These are phyloP conservation scores for Dictyostelium citrinum DNA, from an alignment of 78 protist species.

Conservation along the genomic window DNA sequence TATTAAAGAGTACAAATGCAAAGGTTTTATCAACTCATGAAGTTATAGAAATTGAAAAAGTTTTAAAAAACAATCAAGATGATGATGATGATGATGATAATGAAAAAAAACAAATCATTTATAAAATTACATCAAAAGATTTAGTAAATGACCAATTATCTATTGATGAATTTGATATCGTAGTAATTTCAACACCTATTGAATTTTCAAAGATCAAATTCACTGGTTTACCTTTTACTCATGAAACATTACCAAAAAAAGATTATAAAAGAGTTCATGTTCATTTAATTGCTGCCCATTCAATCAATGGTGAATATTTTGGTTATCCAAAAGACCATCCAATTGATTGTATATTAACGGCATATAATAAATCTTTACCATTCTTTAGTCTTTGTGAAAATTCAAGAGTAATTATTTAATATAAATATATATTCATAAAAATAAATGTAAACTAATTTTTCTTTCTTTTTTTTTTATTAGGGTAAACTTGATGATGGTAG, in stretches of 20 bases:
- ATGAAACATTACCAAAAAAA: not conserved
- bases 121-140: not conserved
- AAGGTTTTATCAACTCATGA: not conserved
- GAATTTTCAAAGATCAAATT: constrained; percentile 30
- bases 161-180: constrained; percentile 28
- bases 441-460: no score
- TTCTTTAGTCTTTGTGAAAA: constrained; percentile 45
- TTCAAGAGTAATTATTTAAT: constrained; percentile 17
- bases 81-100: not conserved
- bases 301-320: constrained; percentile 19
- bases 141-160: not conserved
- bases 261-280: constrained; percentile 51
- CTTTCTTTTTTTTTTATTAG: not conserved
- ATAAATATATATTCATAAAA: not conserved
- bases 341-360: constrained; percentile 8
- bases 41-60: not conserved
- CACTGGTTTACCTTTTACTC: not conserved
- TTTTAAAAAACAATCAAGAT: not conserved
- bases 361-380: constrained; percentile 42
- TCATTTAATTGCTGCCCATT: constrained; percentile 32
- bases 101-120: not conserved
- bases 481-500: constrained; percentile 36
- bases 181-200: constrained; percentile 52
- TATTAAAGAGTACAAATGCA: not conserved
- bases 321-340: not conserved